Base-by-base conservation (phyloP, 2,329 filamentous ascomycete genomes). In the Xylariaceae sp. region DNA sequence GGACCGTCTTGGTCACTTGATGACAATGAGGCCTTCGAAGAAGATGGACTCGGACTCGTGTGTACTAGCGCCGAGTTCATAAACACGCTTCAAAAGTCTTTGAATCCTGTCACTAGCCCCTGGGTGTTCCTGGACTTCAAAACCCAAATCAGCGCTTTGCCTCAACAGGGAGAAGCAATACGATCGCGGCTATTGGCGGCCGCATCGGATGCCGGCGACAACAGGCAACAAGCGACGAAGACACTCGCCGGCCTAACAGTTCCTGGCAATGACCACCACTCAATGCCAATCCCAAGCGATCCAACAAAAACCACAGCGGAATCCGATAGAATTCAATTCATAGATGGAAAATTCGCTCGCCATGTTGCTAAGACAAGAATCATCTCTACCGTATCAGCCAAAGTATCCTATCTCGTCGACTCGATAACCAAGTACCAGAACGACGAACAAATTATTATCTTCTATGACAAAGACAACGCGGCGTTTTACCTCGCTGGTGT, bases 381-480 rank as follows among this genome's bases (percentile, higher is more conserved):
- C 26, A 73, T 88, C n/a, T 90, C 89, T 3, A 96, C 91, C 0
- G 83, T 85, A 0, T 96, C 91, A 0, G 84, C 88, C 0, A 97
- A 97, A 70, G 76, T 96, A 2, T 91, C 88, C 2, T 96, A 96
- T 65, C 75, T 96, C 4, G 74, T 96, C 19, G 86, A 91, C 51
- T 78, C 82, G 34, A 84, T 96, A 9, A 70, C 85, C 4, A 75
- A 80, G 50, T 77, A 91, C 58, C 83, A 94, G 51, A 70, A 77
- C 1, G 72, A 79, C 0, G 91, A 96, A 65, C 95, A 96, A 70
- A 94, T 95, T 3, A 83, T 96, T 50, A 80, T 96, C 7, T 97
- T 97, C 69, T 96, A 96, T 68, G 90, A 95, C 57, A 87, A 88
- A 34, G 87, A 94, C 57, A 92, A 95, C 62, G 80, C 88, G 2